Base-by-base conservation (phyloP, 345 rosid genomes). In the Aegle marmelos region DNA sequence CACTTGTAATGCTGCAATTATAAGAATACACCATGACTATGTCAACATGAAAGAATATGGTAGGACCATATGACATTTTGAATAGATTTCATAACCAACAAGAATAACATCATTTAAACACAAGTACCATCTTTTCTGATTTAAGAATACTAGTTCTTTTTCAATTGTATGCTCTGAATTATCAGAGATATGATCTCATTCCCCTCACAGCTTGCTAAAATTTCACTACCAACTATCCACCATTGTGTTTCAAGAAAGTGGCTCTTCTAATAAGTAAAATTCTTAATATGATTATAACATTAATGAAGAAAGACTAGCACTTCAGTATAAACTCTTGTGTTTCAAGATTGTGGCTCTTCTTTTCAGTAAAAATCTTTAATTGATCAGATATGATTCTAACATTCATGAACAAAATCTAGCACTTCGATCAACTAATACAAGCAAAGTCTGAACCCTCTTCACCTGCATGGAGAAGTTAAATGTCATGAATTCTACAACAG, bases 401-500 rank as follows among this genome's bases (percentile, higher is more conserved):
- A 10, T 24, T 50, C 17, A 62, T 56, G 30, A 53, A 30, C 45
- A 65, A 11, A 34, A 54, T n/a, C 11, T 33, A 8, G 30, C 27
- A 34, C 30, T 64, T n/a, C 39, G 9, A 75, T 76, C 72, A 56
- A 64, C 75, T 56, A 21, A 25, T n/a, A 7, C 25, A 67, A 54
- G 41, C 9, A 28, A 56, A 37, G 57, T 21, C 30, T 27, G 41
- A 61, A 61, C 50, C 53, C 63, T 63, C 79, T 45, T 57, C n/a
- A 95, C 99, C 98, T 95, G 97, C 98, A 93, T 86, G 50, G 97
- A 82, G 83, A 95, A 93, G 91, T 95, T 95, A 78, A 95, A 89
- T 31, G 99, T 93, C 99, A 93, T 93, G 78, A 95, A 95, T 79
- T 95, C 98, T 36, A 95, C 86, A 56, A 93, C 89, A 53, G 97